Evolutionary conservation across 768 basidiomycete species (phyloP).

Genomic region (Tylopilus subfusipes): DNA sequence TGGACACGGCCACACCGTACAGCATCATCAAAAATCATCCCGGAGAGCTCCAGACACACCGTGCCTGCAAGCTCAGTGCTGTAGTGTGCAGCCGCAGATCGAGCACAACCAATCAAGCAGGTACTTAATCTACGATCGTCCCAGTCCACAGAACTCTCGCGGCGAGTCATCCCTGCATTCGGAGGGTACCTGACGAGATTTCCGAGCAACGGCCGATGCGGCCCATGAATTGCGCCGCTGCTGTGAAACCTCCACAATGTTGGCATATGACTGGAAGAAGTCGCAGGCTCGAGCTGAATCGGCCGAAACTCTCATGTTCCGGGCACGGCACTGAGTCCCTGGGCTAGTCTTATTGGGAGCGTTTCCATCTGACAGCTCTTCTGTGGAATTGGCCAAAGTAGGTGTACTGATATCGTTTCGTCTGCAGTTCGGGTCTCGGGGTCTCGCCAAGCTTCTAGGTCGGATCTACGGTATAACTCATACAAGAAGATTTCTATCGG

Average conservation of each 20-base stretch:
- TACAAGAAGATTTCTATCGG: conserved; percentile 7
- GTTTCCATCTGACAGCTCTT: too few relatives aligned
- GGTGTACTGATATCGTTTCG: not conserved
- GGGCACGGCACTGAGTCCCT: not conserved
- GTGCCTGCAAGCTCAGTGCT: too few relatives aligned
- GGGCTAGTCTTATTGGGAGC: not conserved
- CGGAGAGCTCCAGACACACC: not conserved
- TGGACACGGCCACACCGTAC: not conserved
- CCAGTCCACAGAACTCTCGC: too few relatives aligned
- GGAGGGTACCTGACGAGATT: not conserved
- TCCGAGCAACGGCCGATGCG: too few relatives aligned
- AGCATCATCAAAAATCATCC: not conserved
- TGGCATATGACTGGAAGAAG: too few relatives aligned
- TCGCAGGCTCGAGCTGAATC: not conserved
- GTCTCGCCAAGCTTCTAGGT: not conserved
- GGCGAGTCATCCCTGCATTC: too few relatives aligned
- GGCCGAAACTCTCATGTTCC: not conserved
- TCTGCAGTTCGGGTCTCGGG: not conserved
- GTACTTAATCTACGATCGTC: too few relatives aligned
- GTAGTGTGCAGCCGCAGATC: too few relatives aligned
- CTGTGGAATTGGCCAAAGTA: not conserved
- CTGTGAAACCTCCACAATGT: too few relatives aligned
- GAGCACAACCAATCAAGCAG: not conserved
- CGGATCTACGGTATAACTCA: conserved; percentile 4
- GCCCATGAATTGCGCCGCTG: too few relatives aligned